Evolutionary conservation across 2,329 filamentous ascomycete species (phyloP).

Genomic region (Fusarium humuli): DNA sequence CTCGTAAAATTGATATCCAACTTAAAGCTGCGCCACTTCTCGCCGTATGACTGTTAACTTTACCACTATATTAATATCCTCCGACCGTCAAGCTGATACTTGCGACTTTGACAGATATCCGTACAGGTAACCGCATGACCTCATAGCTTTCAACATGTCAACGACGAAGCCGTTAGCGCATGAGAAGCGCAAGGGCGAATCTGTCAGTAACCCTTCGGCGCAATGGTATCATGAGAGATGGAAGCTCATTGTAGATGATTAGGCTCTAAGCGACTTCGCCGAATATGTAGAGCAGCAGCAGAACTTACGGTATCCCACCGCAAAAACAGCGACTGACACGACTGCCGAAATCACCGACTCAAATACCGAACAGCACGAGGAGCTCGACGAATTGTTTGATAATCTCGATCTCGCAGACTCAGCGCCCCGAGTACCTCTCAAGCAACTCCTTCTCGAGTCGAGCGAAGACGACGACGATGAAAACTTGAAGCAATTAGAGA

Average conservation of each 20-base stretch:
- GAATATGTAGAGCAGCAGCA: constrained; percentile 98
- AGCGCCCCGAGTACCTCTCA: constrained; percentile 74
- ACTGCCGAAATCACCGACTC: constrained; percentile 48
- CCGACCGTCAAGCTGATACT: background rate
- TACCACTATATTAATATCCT: constrained; percentile 24
- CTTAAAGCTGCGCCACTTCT: constrained; percentile 38
- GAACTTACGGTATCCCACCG: constrained; percentile 71
- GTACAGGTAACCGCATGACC: constrained; percentile 46
- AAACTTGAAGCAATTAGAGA: constrained; percentile 71
- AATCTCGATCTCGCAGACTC: constrained; percentile 84
- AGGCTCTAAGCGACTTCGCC: constrained; percentile 93
- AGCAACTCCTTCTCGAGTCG: constrained; percentile 76
- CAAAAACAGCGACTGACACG: constrained; percentile 48
- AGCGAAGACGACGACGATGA: constrained; percentile 60
- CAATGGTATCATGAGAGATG: no score
- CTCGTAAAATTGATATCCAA: constrained; percentile 10
- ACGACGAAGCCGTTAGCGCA: constrained; percentile 73
- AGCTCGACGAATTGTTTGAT: constrained; percentile 92
- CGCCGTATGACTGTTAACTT: constrained; percentile 1
- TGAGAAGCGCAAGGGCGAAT: constrained; percentile 88
- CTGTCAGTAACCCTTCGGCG: constrained; percentile 63
- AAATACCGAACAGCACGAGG: constrained; percentile 72
- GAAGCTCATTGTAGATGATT: constrained; percentile 24
- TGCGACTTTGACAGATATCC: constrained; percentile 45
- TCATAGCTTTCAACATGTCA: constrained; percentile 60